Conservation (phyloP, 345 rosid species). For the Isatis tinctoria region DNA sequence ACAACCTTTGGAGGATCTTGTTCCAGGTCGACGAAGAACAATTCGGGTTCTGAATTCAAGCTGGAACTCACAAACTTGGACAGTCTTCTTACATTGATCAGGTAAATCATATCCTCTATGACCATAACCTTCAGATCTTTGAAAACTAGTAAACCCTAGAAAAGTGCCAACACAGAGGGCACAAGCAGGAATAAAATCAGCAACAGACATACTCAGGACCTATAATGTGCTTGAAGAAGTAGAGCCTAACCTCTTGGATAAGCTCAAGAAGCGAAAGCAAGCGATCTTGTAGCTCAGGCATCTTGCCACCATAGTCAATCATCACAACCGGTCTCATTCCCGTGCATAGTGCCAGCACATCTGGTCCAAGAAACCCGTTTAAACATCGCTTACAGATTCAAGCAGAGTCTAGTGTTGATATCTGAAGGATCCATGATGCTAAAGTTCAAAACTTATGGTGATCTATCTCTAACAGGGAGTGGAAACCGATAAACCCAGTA, state of each 20-base stretch:
- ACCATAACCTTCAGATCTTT: constrained; percentile 68
- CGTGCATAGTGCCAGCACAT: constrained; percentile 67
- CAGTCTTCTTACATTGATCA: constrained; percentile 55
- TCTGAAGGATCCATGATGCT: background rate
- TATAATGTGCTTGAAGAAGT: background rate
- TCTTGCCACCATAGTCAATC: constrained; percentile 94
- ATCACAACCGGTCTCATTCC: constrained; percentile 88
- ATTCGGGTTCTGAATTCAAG: constrained; percentile 47
- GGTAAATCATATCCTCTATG: constrained; percentile 86
- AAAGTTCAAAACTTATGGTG: background rate
- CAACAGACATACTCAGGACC: background rate
- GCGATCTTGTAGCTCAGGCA: constrained; percentile 77
- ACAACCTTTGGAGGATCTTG: constrained; percentile 89
- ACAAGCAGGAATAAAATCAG: constrained; percentile 1
- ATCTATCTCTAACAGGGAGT: background rate
- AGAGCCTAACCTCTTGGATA: constrained; percentile 53
- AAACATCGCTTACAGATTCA: background rate
- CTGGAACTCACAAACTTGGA: constrained; percentile 53
- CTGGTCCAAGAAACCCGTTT: constrained; percentile 37
- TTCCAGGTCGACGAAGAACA: constrained; percentile 66
- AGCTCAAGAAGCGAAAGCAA: constrained; percentile 57
- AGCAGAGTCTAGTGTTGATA: background rate
- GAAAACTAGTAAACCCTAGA: constrained; percentile 51
- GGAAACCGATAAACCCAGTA: background rate
- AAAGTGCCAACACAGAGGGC: background rate